Evolutionary conservation across 495 filamentous ascomycete species (phyloP).

Genomic region (Talaromyces thailandensis): DNA sequence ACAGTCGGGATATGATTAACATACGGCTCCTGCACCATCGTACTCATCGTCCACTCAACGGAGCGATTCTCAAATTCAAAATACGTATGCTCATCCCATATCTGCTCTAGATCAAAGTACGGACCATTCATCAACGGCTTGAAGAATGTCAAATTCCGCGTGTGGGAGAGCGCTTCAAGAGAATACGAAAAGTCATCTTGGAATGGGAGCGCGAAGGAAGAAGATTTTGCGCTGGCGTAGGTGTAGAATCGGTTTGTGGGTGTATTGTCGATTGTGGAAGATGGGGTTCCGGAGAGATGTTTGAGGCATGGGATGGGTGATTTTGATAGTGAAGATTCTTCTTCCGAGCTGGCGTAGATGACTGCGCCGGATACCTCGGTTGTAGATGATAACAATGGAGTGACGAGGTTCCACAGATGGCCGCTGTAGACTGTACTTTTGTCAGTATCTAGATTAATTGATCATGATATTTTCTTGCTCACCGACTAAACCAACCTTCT

Average conservation of each 20-base stretch:
- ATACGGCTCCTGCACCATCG: slow-evolving; percentile 50
- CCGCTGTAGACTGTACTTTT: not conserved
- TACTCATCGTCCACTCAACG: slow-evolving; percentile 39
- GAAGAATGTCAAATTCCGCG: slow-evolving; percentile 23
- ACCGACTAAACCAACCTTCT: not conserved
- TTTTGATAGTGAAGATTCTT: not conserved
- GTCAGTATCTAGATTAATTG: not conserved
- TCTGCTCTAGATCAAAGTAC: slow-evolving; percentile 50
- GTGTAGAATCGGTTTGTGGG: slow-evolving; percentile 4
- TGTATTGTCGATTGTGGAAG: slow-evolving; percentile 7
- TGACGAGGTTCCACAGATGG: not conserved
- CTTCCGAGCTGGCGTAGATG: not conserved
- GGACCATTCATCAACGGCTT: slow-evolving; percentile 25
- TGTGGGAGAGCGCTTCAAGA: slow-evolving; percentile 24
- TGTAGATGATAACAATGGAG: not conserved
- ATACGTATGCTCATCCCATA: slow-evolving; percentile 49
- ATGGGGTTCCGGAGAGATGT: slow-evolving; percentile 5
- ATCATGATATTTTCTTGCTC: not conserved
- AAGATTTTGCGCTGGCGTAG: slow-evolving; percentile 16
- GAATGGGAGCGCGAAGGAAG: slow-evolving; percentile 24
- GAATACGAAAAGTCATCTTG: slow-evolving; percentile 20
- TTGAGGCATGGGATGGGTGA: not conserved
- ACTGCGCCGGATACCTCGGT: not conserved
- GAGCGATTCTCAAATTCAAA: slow-evolving; percentile 30
- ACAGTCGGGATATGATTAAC: slow-evolving; percentile 52